Conservation (phyloP, 2,329 filamentous ascomycete genomes). For the Trichoderma arundinaceum region DNA sequence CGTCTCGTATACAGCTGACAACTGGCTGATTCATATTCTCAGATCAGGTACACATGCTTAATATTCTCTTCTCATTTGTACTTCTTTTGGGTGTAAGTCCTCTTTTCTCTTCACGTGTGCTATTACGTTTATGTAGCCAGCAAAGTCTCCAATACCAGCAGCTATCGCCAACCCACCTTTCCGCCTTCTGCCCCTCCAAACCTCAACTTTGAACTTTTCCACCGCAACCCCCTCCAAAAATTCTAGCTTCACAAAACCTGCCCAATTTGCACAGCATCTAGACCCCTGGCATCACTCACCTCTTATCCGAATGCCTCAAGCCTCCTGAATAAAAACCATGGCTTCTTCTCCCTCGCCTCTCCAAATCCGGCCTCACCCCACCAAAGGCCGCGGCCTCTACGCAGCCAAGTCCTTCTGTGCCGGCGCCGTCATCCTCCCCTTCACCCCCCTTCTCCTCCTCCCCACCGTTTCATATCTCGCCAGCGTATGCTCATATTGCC, state of each 20-base stretch:
- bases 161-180: slow-evolving; percentile 17
- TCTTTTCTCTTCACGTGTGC: neutral
- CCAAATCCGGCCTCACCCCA: slow-evolving; percentile 39
- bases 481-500: slow-evolving; percentile 57
- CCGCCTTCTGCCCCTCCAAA: slow-evolving; percentile 19
- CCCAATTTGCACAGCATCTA: too few relatives aligned
- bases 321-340: neutral
- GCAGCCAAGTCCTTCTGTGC: slow-evolving; percentile 51
- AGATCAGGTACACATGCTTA: too few relatives aligned
- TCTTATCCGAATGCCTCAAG: neutral
- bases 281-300: too few relatives aligned
- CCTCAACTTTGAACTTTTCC: neutral
- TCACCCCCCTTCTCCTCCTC: slow-evolving; percentile 54
- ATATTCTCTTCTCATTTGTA: too few relatives aligned
- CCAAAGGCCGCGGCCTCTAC: slow-evolving; percentile 54
- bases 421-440: slow-evolving; percentile 54
- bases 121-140: neutral
- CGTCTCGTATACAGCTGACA: too few relatives aligned
- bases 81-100: too few relatives aligned
- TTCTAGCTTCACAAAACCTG: neutral
- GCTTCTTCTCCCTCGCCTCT: slow-evolving; percentile 32
- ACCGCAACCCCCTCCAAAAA: neutral
- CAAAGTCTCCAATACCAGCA: neutral
- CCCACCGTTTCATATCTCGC: slow-evolving; percentile 52
- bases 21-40: too few relatives aligned